These are phyloP conservation scores for Ramaria sp. DNA, from an alignment of 768 basidiomycete species.

Conservation along the genomic window DNA sequence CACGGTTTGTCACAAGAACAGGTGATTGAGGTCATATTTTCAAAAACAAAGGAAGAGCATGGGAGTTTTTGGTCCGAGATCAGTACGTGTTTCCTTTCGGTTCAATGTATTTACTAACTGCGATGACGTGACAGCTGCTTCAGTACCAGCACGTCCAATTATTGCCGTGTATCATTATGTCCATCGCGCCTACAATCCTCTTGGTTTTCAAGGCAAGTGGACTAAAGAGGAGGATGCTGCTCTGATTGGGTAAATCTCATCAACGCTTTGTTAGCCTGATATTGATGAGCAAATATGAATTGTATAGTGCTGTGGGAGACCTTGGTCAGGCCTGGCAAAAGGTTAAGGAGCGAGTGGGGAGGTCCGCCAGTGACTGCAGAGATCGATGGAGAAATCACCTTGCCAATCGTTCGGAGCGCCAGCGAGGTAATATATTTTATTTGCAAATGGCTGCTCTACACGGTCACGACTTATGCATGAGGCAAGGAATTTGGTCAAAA, in stretches of 20 bases:
- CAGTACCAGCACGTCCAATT: slow-evolving; percentile 67
- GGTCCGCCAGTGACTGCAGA: slow-evolving; percentile 72
- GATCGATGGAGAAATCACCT: slow-evolving; percentile 83
- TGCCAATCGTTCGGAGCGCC: slow-evolving; percentile 29
- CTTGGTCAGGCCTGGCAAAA: slow-evolving; percentile 77
- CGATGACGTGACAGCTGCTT: slow-evolving; percentile 35
- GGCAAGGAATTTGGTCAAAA: slow-evolving; percentile 57
- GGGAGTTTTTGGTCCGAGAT: slow-evolving; percentile 76
- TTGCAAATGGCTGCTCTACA: neutral
- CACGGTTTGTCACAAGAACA: slow-evolving; percentile 45
- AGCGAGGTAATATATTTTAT: neutral
- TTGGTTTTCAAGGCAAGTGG: slow-evolving; percentile 65
- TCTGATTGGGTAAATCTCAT: neutral
- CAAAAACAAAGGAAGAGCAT: slow-evolving; percentile 40
- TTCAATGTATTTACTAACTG: neutral
- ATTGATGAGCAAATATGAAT: slow-evolving; percentile 5
- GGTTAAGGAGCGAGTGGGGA: slow-evolving; percentile 55
- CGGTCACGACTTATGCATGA: neutral
- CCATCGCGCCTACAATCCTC: slow-evolving; percentile 56
- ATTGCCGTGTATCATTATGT: slow-evolving; percentile 80
- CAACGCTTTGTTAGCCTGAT: neutral
- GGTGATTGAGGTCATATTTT: slow-evolving; percentile 54
- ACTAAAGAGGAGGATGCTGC: slow-evolving; percentile 45
- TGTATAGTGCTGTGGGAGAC: slow-evolving; percentile 50
- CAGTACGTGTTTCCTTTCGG: slow-evolving; percentile 33